These are phyloP conservation scores for Tulasnella sp. DNA, from an alignment of 768 basidiomycete genomes.

Conservation along the genomic window DNA sequence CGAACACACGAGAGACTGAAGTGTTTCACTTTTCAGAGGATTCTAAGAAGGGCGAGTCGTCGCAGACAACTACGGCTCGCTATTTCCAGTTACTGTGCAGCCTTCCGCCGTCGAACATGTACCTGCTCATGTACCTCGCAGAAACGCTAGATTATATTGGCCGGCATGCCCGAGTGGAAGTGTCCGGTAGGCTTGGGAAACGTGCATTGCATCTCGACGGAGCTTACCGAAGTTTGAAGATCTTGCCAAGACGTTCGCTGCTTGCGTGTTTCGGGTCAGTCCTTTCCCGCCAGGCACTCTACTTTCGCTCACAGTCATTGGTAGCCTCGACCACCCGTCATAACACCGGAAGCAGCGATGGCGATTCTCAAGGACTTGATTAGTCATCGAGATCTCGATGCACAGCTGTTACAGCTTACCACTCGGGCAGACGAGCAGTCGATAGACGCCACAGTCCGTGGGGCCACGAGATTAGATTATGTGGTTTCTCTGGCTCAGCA, in stretches of 20 bases:
- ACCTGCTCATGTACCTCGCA: background rate
- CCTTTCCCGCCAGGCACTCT: background rate
- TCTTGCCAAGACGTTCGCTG: background rate
- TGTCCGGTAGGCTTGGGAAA: background rate
- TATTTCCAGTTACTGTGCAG: background rate
- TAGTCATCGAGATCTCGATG: background rate
- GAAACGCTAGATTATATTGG: background rate
- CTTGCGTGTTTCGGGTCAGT: background rate
- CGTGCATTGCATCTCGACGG: background rate
- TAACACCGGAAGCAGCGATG: background rate
- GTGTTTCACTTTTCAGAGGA: background rate
- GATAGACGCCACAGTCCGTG: background rate
- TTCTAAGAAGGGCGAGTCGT: background rate
- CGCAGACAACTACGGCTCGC: background rate
- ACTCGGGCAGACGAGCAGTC: too few relatives aligned
- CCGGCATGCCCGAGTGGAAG: background rate
- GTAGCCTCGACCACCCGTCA: background rate
- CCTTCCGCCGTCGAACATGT: constrained; percentile 1
- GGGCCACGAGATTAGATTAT: background rate
- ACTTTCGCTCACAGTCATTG: background rate
- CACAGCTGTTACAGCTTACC: background rate
- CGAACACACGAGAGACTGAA: background rate
- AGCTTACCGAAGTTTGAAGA: background rate
- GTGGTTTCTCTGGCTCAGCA: background rate
- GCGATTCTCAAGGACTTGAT: background rate